phyloP scores from a whole-genome alignment of 345 rosid species.

The Bruguiera gymnorhiza region DNA sequence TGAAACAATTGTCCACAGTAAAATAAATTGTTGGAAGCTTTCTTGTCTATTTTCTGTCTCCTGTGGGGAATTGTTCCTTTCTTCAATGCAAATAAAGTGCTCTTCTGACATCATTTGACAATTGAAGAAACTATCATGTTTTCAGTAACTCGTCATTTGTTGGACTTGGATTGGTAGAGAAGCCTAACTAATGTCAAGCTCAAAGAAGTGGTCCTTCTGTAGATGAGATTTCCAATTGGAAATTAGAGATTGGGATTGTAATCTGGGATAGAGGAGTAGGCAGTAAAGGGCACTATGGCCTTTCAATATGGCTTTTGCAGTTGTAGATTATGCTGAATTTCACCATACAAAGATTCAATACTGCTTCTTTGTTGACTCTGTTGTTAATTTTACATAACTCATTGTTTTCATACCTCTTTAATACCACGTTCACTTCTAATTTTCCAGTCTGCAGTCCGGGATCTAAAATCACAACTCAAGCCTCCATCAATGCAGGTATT shows the following conservation, averaged over 20 bases:
- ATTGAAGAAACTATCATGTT: no score
- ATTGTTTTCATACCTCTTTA: not conserved
- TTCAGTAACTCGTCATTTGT: no score
- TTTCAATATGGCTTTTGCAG: not conserved
- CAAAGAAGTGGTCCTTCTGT: no score
- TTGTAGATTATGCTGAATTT: not conserved
- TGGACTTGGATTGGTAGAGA: no score
- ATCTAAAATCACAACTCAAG: constrained; percentile 89
- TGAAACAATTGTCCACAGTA: no score
- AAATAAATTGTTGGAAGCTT: no score
- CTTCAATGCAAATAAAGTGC: not conserved
- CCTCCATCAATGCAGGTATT: constrained; percentile 98
- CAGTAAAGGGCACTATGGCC: no score
- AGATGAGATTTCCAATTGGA: no score
- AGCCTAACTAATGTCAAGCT: no score
- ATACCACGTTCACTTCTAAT: not conserved
- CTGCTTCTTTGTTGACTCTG: not conserved
- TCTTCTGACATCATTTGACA: not conserved
- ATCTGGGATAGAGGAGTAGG: not conserved
- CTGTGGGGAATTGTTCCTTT: not conserved
- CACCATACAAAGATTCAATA: not conserved
- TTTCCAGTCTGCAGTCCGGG: constrained; percentile 87
- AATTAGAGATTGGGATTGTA: not conserved
- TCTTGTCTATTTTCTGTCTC: no score
- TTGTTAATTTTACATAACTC: not conserved